phyloP scores from a whole-genome alignment of 1,139 yeast genomes.

The Martiniozyma asiatica region DNA sequence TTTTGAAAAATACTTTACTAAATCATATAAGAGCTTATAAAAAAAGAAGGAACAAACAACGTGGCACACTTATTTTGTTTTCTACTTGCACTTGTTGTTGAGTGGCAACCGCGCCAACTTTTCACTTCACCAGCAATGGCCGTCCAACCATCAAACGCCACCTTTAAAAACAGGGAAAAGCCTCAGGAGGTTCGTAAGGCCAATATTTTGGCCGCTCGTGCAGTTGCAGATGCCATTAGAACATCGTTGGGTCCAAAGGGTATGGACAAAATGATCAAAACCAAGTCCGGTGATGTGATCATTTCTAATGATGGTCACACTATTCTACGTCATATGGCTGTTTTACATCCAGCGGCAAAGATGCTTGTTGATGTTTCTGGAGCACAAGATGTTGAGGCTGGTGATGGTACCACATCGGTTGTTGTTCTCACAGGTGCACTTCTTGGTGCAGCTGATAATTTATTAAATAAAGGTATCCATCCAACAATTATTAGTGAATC shows the following conservation, averaged over 20 bases:
- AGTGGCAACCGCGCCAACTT: no score
- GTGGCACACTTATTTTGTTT: no score
- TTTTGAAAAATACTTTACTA: no score
- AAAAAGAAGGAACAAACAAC: no score
- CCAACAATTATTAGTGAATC: slow-evolving; percentile 93
- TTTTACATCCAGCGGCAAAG: slow-evolving; percentile 94
- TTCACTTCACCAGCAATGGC: no score
- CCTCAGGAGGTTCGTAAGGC: slow-evolving; percentile 94
- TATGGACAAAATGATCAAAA: slow-evolving; percentile 98
- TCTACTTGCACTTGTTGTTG: no score
- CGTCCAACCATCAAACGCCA: slow-evolving; percentile 63
- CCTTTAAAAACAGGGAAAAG: slow-evolving; percentile 89
- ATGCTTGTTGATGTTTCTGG: slow-evolving; percentile 96
- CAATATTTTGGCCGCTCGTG: slow-evolving; percentile 90
- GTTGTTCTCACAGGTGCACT: slow-evolving; percentile 92
- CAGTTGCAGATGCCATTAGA: slow-evolving; percentile 96
- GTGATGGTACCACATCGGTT: slow-evolving; percentile 97
- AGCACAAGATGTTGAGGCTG: slow-evolving; percentile 97
- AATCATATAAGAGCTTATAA: no score
- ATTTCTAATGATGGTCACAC: slow-evolving; percentile 98
- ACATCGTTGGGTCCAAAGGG: slow-evolving; percentile 98
- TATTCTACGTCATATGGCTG: slow-evolving; percentile 93
- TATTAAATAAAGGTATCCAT: slow-evolving; percentile 83
- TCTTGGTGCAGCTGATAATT: slow-evolving; percentile 86
- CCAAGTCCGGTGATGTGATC: slow-evolving; percentile 83